phyloP scores from a whole-genome alignment of 192 early-diverging fungal genomes.

The Gryganskiella cystojenkinii region DNA sequence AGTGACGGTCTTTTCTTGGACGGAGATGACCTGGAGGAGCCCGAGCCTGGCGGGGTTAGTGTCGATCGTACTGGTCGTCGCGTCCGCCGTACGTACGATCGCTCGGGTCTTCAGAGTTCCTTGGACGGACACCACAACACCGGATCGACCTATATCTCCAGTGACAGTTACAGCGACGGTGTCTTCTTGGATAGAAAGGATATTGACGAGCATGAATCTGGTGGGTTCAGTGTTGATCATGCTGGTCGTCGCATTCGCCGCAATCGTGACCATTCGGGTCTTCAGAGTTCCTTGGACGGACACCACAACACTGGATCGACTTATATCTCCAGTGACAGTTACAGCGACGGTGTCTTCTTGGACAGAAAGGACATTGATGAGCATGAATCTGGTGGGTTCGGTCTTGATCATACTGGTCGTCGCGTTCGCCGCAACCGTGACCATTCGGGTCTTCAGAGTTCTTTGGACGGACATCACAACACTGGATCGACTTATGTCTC shows the following conservation, averaged over 20 bases:
- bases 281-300: too few relatives aligned
- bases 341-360: neutral
- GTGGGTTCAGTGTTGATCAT: neutral
- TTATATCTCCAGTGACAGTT: neutral
- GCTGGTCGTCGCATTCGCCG: neutral
- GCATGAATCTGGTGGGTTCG: neutral
- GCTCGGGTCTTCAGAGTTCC: too few relatives aligned
- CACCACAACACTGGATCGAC: neutral
- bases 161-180: slow-evolving; percentile 32
- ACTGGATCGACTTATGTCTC: neutral
- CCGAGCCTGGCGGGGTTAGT: too few relatives aligned
- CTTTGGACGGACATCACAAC: neutral
- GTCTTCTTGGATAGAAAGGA: neutral
- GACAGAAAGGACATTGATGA: neutral
- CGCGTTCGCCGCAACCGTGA: too few relatives aligned
- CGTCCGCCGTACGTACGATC: too few relatives aligned
- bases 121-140: too few relatives aligned
- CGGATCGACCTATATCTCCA: slow-evolving; percentile 1
- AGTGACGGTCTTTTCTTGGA: neutral
- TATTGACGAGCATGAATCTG: neutral
- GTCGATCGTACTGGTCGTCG: too few relatives aligned
- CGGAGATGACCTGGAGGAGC: too few relatives aligned
- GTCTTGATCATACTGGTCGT: neutral
- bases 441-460: too few relatives aligned
- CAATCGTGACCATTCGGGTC: too few relatives aligned